These are phyloP conservation scores for Calonectria hongkongensis DNA, from an alignment of 2,329 filamentous ascomycete genomes.

Conservation along the genomic window DNA sequence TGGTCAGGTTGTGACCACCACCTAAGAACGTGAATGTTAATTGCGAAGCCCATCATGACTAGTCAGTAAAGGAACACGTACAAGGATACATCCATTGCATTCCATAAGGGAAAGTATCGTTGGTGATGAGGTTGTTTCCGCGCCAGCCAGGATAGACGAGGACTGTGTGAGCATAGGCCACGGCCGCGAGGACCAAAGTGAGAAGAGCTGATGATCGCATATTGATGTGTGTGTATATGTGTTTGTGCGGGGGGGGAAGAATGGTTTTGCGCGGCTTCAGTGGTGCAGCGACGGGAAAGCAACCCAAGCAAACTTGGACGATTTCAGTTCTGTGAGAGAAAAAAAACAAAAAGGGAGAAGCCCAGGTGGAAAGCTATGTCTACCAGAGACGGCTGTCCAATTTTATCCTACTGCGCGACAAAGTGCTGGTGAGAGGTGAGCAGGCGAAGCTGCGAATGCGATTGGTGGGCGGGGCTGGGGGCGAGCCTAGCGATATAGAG, in stretches of 20 bases:
- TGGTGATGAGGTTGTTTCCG: conserved; percentile 89
- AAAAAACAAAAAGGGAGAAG: no score
- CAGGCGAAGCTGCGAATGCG: neutral
- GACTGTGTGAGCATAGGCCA: conserved; percentile 83
- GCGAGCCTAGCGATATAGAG: conserved; percentile 12
- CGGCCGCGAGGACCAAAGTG: conserved; percentile 66
- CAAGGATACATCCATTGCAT: conserved; percentile 98
- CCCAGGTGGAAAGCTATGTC: conserved; percentile 12
- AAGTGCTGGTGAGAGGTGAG: neutral
- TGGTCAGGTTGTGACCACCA: conserved; percentile 85
- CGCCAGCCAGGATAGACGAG: conserved; percentile 91
- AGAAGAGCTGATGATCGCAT: conserved; percentile 69
- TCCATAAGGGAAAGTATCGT: conserved; percentile 87
- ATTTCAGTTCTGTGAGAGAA: neutral
- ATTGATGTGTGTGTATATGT: conserved; percentile 46
- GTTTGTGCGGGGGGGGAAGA: neutral
- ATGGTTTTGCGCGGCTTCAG: no score
- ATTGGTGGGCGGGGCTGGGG: conserved; percentile 15
- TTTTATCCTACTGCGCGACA: conserved; percentile 11
- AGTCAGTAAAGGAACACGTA: conserved; percentile 67
- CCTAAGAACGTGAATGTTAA: conserved; percentile 69
- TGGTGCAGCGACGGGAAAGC: neutral
- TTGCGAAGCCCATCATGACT: neutral
- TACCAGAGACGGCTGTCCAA: conserved; percentile 35
- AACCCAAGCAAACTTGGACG: neutral